A percentile compares a stretch with the other conserved stretches of the same genome.
phyloP scores from a whole-genome alignment of 768 basidiomycete genomes.

The Boletus coccyginus region DNA sequence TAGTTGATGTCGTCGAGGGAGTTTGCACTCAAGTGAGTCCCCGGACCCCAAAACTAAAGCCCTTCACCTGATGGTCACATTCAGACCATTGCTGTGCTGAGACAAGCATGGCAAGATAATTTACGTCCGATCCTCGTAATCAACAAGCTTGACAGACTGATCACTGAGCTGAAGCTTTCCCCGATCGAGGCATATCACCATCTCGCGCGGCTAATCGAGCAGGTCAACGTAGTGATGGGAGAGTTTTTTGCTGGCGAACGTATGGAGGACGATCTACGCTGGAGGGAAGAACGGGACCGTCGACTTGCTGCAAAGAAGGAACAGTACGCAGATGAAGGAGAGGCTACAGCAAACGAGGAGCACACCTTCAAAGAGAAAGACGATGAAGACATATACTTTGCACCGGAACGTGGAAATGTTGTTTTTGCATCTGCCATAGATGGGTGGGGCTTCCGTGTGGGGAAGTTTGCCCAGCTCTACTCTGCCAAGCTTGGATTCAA shows the following conservation, averaged over 20 bases:
- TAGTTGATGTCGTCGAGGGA: conserved; percentile 97
- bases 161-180: conserved; percentile 88
- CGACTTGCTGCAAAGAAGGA: conserved; percentile 77
- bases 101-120: conserved; percentile 91
- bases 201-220: conserved; percentile 88
- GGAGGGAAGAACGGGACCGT: conserved; percentile 89
- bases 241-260: conserved; percentile 91
- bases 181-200: conserved; percentile 95
- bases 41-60: neutral
- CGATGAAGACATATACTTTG: conserved; percentile 97
- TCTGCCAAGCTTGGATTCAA: conserved; percentile 87
- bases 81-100: conserved; percentile 91
- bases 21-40: conserved; percentile 89
- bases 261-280: conserved; percentile 94
- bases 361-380: conserved; percentile 91
- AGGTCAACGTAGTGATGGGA: conserved; percentile 98
- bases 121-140: conserved; percentile 91
- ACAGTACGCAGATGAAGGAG: conserved; percentile 60
- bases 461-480: conserved; percentile 92
- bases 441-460: conserved; percentile 95
- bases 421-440: conserved; percentile 95
- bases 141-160: conserved; percentile 93
- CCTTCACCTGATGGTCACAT: neutral
- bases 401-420: conserved; percentile 93
- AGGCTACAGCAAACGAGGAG: conserved; percentile 53